phyloP scores from a whole-genome alignment of 2,329 filamentous ascomycete species.

The Fusarium luffae region DNA sequence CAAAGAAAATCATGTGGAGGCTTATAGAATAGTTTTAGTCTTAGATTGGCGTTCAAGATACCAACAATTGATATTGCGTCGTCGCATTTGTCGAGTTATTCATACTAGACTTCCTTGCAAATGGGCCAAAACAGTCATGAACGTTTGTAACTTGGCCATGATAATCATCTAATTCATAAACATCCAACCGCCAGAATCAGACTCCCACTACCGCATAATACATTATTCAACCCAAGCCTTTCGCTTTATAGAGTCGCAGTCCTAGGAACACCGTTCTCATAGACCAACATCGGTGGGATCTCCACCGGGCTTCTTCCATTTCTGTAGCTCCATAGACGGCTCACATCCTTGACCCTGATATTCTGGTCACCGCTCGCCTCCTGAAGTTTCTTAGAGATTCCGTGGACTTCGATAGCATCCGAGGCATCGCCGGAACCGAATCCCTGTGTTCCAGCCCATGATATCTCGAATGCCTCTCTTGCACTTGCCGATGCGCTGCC shows the following conservation, averaged over 20 bases:
- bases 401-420: constrained; percentile 55
- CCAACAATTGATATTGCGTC: not conserved
- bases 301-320: constrained; percentile 67
- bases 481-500: constrained; percentile 57
- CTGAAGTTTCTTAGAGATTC: constrained; percentile 40
- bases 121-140: not conserved
- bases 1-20: not conserved
- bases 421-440: constrained; percentile 52
- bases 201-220: not conserved
- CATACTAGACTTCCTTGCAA: not conserved
- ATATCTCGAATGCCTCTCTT: constrained; percentile 60
- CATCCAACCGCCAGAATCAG: not conserved
- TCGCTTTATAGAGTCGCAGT: constrained; percentile 53
- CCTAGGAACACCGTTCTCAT: constrained; percentile 53
- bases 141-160: not conserved
- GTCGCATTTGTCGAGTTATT: not conserved
- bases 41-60: not conserved
- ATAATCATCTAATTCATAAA: not conserved
- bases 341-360: constrained; percentile 69
- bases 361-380: constrained; percentile 43
- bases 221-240: not conserved
- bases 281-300: constrained; percentile 50
- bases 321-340: constrained; percentile 70
- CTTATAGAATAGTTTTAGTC: not conserved
- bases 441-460: constrained; percentile 56